Evolutionary conservation across 352 stramenopile genomes (phyloP).

Genomic region (Phytophthora sansomeana): DNA sequence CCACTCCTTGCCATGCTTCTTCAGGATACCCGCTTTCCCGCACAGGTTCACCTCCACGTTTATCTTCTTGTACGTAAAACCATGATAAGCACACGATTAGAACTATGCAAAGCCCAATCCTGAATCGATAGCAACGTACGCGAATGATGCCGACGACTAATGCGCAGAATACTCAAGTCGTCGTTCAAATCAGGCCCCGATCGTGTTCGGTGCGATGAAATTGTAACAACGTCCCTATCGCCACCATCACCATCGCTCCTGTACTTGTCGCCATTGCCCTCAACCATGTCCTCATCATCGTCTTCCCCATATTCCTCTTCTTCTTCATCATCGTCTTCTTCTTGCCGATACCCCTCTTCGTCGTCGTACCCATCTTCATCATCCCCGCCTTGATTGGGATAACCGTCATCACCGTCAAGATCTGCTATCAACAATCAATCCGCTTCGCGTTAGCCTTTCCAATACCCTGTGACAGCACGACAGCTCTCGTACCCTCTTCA

Average conservation of each 20-base stretch:
- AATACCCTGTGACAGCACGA: not conserved
- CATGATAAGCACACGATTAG: constrained; percentile 15
- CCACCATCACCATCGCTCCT: not conserved
- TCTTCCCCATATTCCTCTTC: constrained; percentile 19
- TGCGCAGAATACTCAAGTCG: constrained; percentile 68
- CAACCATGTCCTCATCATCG: constrained; percentile 29
- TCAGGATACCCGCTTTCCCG: constrained; percentile 50
- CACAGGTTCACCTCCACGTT: constrained; percentile 30
- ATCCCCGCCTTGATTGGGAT: constrained; percentile 42
- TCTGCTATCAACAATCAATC: not conserved
- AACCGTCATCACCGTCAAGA: constrained; percentile 32
- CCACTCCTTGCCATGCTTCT: constrained; percentile 76
- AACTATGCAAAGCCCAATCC: not conserved
- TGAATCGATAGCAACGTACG: constrained; percentile 38
- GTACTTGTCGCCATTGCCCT: constrained; percentile 31
- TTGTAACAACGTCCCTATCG: constrained; percentile 30
- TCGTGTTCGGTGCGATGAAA: constrained; percentile 34
- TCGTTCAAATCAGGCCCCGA: constrained; percentile 43
- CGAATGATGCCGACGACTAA: constrained; percentile 58
- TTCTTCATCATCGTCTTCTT: constrained; percentile 37
- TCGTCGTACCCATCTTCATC: constrained; percentile 41
- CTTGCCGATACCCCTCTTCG: constrained; percentile 29
- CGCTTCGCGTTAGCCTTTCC: not conserved
- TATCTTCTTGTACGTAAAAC: constrained; percentile 19
- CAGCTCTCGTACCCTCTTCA: constrained; percentile 48